Evolutionary conservation across 169 alveolate species (phyloP), one percentile per base, ranked within the genome.

Genomic region (Eimeria sp.): DNA sequence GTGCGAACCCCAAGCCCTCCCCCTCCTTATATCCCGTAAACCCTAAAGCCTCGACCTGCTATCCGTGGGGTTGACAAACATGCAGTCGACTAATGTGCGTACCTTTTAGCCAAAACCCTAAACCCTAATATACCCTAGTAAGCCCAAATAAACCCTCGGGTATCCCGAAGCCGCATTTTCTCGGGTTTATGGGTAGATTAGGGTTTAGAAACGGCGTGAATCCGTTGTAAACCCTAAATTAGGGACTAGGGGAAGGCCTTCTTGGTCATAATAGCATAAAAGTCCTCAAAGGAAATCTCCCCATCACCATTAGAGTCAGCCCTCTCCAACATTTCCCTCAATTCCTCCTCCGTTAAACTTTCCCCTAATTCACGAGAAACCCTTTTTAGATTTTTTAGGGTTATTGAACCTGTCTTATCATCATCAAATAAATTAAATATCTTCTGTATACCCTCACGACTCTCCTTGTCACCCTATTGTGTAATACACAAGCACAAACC

Each of bases 301-400:
- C 99, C 99, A 93, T 99, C 99, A 3, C 99, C 99, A 96, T 99
- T 99, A 34, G 99, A 98, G 97, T 99, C 99, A 34, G 99, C 99
- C 94, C 99, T 98, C 97, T 99, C 99, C 91, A 99, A 98, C 99
- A 99, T 99, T 96, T 75, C 86, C 95, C 99, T 97, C 91, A 99
- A 98, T 96, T 99, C 99, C 95, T 99, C 99, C 87, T 99, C 99
- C 47, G 99, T 97, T 99, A 99, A 98, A 82, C 99, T 99, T 97
- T 99, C 99, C 27, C 99, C 99, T 61, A 99, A 98, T 96, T 99
- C 99, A 96, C 98, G 98, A 18, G 99, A 99, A n/a, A 99, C 99
- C 97, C 99, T 98, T 97, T 99, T 99, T 63, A 99, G 98, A 96
- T 99, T 98, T 97, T 99, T 99, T 87, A 99, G 97, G 72, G 99